These are phyloP conservation scores for Fusarium sacchari DNA, from an alignment of 2,329 filamentous ascomycete species.

Conservation along the genomic window DNA sequence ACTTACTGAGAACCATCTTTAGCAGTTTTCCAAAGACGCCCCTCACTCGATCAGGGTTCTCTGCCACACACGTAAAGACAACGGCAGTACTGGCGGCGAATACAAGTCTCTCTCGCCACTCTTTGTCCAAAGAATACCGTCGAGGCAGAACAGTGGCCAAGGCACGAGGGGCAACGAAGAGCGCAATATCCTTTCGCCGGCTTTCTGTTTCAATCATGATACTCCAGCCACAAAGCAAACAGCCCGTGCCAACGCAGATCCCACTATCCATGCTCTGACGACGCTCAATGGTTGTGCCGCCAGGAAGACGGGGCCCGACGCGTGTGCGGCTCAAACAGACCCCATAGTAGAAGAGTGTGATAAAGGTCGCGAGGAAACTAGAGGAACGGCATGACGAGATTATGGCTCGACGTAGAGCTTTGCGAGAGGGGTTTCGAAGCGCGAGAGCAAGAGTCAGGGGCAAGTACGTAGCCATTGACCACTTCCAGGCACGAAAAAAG, in stretches of 20 bases:
- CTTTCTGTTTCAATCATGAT: constrained; percentile 75
- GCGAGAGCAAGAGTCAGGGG: constrained; percentile 76
- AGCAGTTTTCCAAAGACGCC: constrained; percentile 74
- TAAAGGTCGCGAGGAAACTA: constrained; percentile 80
- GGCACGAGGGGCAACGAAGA: constrained; percentile 84
- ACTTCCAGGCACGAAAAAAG: constrained; percentile 75
- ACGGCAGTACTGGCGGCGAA: constrained; percentile 76
- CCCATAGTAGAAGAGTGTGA: constrained; percentile 84
- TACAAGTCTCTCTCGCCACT: constrained; percentile 73
- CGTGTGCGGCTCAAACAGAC: constrained; percentile 82
- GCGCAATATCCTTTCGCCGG: constrained; percentile 77
- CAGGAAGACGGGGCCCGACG: constrained; percentile 74
- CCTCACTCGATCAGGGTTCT: constrained; percentile 71
- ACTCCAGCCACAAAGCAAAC: constrained; percentile 83
- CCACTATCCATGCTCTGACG: constrained; percentile 68
- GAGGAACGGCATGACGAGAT: constrained; percentile 75
- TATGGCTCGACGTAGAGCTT: constrained; percentile 63
- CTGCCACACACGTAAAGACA: constrained; percentile 73
- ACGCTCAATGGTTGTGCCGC: constrained; percentile 55
- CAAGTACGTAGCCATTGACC: constrained; percentile 80
- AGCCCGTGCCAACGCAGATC: constrained; percentile 77
- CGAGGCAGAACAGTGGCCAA: constrained; percentile 79
- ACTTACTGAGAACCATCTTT: constrained; percentile 57
- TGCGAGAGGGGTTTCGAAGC: constrained; percentile 58
- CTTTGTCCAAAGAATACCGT: constrained; percentile 68